phyloP scores from a whole-genome alignment of 768 basidiomycete species.

The Trametes elegans region DNA sequence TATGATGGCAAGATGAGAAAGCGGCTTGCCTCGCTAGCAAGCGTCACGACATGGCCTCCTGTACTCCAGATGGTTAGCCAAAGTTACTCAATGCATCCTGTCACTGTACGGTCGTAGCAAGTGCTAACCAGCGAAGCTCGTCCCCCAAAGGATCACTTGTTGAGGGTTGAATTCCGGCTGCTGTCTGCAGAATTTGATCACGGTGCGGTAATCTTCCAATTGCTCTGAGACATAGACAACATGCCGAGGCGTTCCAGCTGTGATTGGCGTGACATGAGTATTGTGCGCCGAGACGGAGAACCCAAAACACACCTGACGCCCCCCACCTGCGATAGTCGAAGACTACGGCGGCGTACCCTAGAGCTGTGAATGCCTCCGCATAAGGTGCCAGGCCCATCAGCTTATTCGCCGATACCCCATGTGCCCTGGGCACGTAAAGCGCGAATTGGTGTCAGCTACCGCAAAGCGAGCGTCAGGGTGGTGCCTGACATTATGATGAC shows the following conservation, averaged over 20 bases:
- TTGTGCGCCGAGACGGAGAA: no score
- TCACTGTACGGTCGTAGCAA: neutral
- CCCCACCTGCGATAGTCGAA: conserved; percentile 42
- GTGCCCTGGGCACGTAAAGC: conserved; percentile 28
- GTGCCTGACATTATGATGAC: conserved; percentile 35
- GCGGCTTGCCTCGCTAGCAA: conserved; percentile 31
- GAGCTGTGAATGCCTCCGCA: conserved; percentile 31
- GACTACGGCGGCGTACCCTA: conserved; percentile 34
- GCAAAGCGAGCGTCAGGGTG: no score
- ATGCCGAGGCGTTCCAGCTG: conserved; percentile 34
- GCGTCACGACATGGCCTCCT: conserved; percentile 33
- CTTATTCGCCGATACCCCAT: conserved; percentile 34
- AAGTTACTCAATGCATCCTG: no score
- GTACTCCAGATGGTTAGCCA: no score
- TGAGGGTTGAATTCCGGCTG: conserved; percentile 32
- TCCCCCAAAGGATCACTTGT: conserved; percentile 35
- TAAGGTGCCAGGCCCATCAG: conserved; percentile 31
- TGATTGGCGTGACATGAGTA: neutral
- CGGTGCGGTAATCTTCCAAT: conserved; percentile 37
- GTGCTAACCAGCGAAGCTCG: conserved; percentile 31
- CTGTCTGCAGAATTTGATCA: conserved; percentile 33
- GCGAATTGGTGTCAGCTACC: neutral
- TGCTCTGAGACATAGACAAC: conserved; percentile 32
- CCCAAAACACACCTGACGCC: conserved; percentile 28
- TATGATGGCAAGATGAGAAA: neutral